These are phyloP conservation scores for Theobroma grandiflorum DNA, from an alignment of 441 rosid genomes.

Conservation along the genomic window DNA sequence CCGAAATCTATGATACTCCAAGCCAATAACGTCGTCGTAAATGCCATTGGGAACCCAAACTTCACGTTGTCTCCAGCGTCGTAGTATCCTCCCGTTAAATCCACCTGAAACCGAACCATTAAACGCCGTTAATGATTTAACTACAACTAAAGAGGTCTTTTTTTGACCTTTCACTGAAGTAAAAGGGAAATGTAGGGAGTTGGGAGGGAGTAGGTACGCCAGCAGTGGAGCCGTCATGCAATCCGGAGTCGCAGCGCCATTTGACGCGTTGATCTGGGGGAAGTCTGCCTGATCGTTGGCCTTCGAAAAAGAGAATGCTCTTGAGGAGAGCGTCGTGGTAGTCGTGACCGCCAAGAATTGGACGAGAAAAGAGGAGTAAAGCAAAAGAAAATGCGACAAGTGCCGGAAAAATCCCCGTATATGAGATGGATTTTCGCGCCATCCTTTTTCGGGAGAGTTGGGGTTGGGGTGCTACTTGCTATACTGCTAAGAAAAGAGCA, in stretches of 20 bases:
- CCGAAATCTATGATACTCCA: constrained; percentile 82
- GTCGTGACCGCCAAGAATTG: constrained; percentile 44
- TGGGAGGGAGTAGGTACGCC: constrained; percentile 41
- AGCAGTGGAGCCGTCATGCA: constrained; percentile 67
- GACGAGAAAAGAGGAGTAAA: constrained; percentile 34
- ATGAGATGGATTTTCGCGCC: constrained; percentile 71
- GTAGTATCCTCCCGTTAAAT: constrained; percentile 72
- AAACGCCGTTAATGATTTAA: background rate
- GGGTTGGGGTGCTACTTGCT: constrained; percentile 12
- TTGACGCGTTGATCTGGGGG: constrained; percentile 68
- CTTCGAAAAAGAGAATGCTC: constrained; percentile 78
- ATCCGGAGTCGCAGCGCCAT: constrained; percentile 76
- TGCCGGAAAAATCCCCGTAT: constrained; percentile 34
- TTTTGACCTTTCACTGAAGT: background rate
- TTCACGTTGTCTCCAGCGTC: constrained; percentile 80
- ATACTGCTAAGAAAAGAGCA: constrained; percentile 26
- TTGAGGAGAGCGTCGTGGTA: constrained; percentile 67
- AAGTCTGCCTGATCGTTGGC: constrained; percentile 77
- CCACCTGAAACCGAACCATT: constrained; percentile 49
- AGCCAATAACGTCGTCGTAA: constrained; percentile 67
- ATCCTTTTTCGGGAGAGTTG: constrained; percentile 37
- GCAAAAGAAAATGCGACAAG: constrained; percentile 39
- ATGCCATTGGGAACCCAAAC: constrained; percentile 85
- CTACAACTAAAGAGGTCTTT: no score
- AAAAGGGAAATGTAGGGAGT: background rate